Conservation (phyloP, 1,284 basidiomycete species). For the Schizopora paradoxa region DNA sequence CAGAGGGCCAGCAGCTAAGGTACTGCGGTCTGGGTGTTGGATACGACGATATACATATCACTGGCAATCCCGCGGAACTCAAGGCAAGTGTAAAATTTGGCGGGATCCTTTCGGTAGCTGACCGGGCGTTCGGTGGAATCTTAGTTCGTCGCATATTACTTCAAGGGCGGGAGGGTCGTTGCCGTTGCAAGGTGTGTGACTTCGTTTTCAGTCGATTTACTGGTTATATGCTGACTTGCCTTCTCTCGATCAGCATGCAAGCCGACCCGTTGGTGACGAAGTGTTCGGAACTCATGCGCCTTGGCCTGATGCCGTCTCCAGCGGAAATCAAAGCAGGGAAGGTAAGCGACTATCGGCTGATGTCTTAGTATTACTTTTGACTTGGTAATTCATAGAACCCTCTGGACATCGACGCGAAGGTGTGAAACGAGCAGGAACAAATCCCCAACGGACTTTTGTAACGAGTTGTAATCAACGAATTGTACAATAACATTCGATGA, state of each 20-base stretch:
- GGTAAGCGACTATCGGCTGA: no score
- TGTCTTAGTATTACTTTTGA: no score
- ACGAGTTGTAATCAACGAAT: no score
- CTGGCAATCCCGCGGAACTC: constrained; percentile 73
- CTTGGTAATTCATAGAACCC: no score
- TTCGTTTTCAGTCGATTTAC: neutral
- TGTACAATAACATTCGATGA: no score
- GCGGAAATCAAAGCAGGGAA: constrained; percentile 67
- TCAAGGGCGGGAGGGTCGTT: constrained; percentile 69
- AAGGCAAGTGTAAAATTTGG: constrained; percentile 49
- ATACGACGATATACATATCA: constrained; percentile 72
- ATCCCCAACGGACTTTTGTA: no score
- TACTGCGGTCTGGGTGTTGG: constrained; percentile 72
- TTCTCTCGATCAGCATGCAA: constrained; percentile 58
- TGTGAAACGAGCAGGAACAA: no score
- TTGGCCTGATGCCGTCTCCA: constrained; percentile 77
- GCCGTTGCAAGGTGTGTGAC: constrained; percentile 67
- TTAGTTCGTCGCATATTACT: constrained; percentile 85
- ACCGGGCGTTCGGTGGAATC: no score
- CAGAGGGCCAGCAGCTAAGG: constrained; percentile 72
- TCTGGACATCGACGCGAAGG: no score
- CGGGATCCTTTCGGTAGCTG: no score
- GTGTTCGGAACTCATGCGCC: constrained; percentile 74
- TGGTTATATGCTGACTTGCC: constrained; percentile 26
- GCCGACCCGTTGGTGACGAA: constrained; percentile 79